Base-by-base conservation (phyloP, 371 early-diverging fungal genomes). In the Mortierella sp. region DNA sequence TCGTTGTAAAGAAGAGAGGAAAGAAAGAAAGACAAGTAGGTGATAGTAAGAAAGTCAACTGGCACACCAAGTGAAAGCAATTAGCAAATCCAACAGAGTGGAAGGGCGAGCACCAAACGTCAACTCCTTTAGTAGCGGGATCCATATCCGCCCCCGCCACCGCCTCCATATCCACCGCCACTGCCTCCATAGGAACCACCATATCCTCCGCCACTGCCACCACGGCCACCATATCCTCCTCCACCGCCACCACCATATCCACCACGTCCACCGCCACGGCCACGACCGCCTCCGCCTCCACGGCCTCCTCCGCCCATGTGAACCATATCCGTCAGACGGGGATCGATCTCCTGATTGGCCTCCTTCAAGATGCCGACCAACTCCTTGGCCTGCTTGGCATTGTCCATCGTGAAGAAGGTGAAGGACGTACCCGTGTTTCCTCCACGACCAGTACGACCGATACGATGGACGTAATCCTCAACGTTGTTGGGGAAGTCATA, bases 391-490 rank as follows among this genome's bases (percentile, higher is more conserved):
- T 94, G 93, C 78, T 94, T 94, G 67, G 91, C 90, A 88, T 99
- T 98, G 31, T 96, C 98, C 52, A 91, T 86, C 2, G 99, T 97
- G 88, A 99, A 98, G 92, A 98, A 99, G 26, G 99, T 98, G 86
- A 96, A 92, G 24, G 99, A 93, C 16, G 95, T 91, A 43, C 99
- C 99, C n/a, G 94, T 94, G 61, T 93, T 92, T 31, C 95, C 96
- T 71, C 98, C 99, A 91, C 99, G 98, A 80, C 99, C 99, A 37
- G 99, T 99, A 90, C 99, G 94, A 71, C 99, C 99, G 74, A 99
- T 99, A 80, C 99, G 95, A 88, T 99, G 99, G 45, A 99, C 96
- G 86, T 98, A 99, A 85, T 97, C 97, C 83, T 96, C 96, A 81
- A 95, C 94, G 86, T 96, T 96, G 68, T 89, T 93, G 45, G 99